phyloP scores from a whole-genome alignment of 208 protist genomes.

The Leishmania amazonensis region DNA sequence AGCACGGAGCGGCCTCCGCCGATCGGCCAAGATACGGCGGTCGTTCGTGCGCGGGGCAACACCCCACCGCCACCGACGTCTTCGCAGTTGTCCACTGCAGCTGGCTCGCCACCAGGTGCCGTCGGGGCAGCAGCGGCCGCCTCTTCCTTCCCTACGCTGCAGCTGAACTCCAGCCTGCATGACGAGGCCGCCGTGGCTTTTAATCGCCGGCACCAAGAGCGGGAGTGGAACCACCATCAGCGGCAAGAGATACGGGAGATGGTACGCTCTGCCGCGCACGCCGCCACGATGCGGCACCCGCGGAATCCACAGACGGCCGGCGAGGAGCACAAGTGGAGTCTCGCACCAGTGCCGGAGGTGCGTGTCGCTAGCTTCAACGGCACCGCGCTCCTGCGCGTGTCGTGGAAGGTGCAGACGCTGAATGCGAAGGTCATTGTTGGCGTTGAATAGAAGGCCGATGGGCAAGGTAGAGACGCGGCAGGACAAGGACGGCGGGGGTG shows the following conservation, averaged over 20 bases:
- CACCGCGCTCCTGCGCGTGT: constrained; percentile 15
- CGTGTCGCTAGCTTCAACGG: constrained; percentile 16
- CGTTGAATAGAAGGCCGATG: constrained; percentile 29
- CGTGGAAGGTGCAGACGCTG: constrained; percentile 43
- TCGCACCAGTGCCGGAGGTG: constrained; percentile 41
- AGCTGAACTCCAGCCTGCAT: constrained; percentile 16
- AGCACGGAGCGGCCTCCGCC: background rate
- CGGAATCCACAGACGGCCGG: constrained; percentile 34
- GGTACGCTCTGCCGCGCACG: constrained; percentile 37
- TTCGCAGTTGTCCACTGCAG: background rate
- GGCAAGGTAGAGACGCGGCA: background rate
- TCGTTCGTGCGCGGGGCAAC: background rate
- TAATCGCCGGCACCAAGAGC: constrained; percentile 24
- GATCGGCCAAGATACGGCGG: background rate
- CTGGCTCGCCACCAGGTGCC: background rate
- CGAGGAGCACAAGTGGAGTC: constrained; percentile 34
- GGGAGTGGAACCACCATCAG: constrained; percentile 39
- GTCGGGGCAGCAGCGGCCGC: background rate
- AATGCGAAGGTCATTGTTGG: constrained; percentile 49
- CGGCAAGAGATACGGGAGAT: constrained; percentile 42
- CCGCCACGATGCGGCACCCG: constrained; percentile 37
- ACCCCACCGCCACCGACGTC: background rate
- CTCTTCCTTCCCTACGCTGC: background rate
- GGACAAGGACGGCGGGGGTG: background rate
- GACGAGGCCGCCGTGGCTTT: constrained; percentile 18